These are phyloP conservation scores for sorghum (Sorghum bicolor) DNA, from an alignment of 176 grass and related monocot genomes.

Conservation along the genomic window Sorghum_bicolor_NCBIv3 NC_012873.2:60947001-60947500, in stretches of 20 bases:
- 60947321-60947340: not conserved
- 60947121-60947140: slow-evolving; percentile 59
- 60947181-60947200: not conserved
- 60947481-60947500: not conserved
- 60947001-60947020: slow-evolving; percentile 67
- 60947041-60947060: slow-evolving; percentile 47
- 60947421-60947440: not conserved
- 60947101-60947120: slow-evolving; percentile 38
- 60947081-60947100: slow-evolving; percentile 48
- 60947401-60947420: not conserved
- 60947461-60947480: not conserved
- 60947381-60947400: not conserved
- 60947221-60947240: not conserved
- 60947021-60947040: slow-evolving; percentile 48
- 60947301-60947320: slow-evolving; percentile 1
- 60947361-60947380: not conserved
- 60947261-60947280: not conserved
- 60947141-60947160: slow-evolving; percentile 36
- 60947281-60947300: slow-evolving; percentile 4
- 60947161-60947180: slow-evolving; percentile 1
- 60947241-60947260: slow-evolving; percentile 24
- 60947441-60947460: not conserved
- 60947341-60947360: not conserved
- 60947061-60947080: slow-evolving; percentile 39
- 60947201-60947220: not conserved